Percentiles rank a stretch among this genome's conserved stretches.
These are phyloP conservation scores for Nicotiana attenuata DNA, from an alignment of 257 asterid genomes.

Conservation along the genomic window DNA sequence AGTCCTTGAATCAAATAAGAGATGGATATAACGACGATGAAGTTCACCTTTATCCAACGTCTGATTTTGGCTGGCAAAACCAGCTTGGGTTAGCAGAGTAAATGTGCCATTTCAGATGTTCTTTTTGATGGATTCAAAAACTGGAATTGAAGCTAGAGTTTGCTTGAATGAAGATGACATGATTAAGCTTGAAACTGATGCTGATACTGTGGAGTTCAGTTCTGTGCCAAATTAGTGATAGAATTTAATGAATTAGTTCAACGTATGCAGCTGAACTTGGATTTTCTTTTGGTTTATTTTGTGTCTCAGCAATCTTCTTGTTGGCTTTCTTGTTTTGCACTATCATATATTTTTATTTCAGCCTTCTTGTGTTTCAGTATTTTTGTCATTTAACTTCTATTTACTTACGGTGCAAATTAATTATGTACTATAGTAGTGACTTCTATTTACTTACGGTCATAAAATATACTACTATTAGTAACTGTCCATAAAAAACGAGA, in stretches of 20 bases:
- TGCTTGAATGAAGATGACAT: background rate
- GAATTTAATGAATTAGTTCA: background rate
- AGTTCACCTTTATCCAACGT: background rate
- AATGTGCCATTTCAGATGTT: conserved; percentile 8
- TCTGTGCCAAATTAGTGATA: background rate
- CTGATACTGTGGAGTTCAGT: background rate
- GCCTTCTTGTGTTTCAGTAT: background rate
- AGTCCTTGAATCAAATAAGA: background rate
- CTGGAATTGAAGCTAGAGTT: conserved; percentile 5
- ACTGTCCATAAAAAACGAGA: too few species aligned
- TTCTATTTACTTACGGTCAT: too few species aligned
- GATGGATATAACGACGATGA: background rate
- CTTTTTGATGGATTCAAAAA: conserved; percentile 2
- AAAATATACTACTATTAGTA: too few species aligned
- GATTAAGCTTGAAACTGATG: background rate
- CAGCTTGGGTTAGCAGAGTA: conserved; percentile 6
- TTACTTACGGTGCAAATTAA: too few species aligned
- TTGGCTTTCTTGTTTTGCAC: background rate
- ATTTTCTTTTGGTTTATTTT: background rate
- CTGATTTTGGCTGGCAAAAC: conserved; percentile 10
- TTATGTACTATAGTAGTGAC: too few species aligned
- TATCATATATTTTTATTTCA: background rate
- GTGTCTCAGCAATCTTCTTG: background rate
- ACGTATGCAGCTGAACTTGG: background rate
- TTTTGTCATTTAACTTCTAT: background rate